Evolutionary conservation across 129 eudicot genomes (phyloP), one percentile per base, ranked within the genome.

Genomic region (Tagetes erecta): DNA sequence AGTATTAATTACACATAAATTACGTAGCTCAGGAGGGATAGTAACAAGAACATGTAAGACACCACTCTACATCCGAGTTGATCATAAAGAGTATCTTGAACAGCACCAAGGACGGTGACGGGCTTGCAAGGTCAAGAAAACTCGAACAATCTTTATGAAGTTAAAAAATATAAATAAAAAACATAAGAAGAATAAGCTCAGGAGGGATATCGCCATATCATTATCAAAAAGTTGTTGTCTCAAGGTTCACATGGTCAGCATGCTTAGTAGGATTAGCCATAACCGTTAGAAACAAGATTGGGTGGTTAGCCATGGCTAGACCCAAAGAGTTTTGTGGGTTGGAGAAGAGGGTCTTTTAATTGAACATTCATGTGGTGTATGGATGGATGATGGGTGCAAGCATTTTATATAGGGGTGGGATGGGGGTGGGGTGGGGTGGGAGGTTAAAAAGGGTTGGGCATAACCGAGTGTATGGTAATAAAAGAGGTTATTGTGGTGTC

Each of bases 71-170:
- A 53, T 36, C 36, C 52, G 35, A 64, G 68, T 53, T 72, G 78
- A n/a, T 34, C 10, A 27, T 5, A 45, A 41, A 9, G 72, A 78
- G 76, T 31, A 64, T 78, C 81, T 40, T 65, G 36, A 70, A 64
- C 45, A 37, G 2, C 1, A 6, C 2, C 7, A 0, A 34, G 2
- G 2, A 5, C 1, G 2, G 0, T 1, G 1, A 80, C 80, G 87
- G 92, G 82, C 92, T 87, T 84, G 92, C 92, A 87, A 87, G 92
- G 92, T 87, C 92, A 87, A 87, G 92, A 87, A 87, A 87, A 80
- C 79, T 64, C 84, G 39, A 80, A 78, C 79, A 74, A 62, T 74
- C 72, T 72, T 66, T 66, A 68, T 82, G 89, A 78, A 77, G 87
- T 82, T 49, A 63, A 37, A 67, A 56, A 71, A 62, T 9, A 50